Percentiles rank a stretch among this genome's conserved stretches.
Evolutionary conservation across 257 asterid genomes (phyloP).

Genomic region (Solanum verrucosum): DNA sequence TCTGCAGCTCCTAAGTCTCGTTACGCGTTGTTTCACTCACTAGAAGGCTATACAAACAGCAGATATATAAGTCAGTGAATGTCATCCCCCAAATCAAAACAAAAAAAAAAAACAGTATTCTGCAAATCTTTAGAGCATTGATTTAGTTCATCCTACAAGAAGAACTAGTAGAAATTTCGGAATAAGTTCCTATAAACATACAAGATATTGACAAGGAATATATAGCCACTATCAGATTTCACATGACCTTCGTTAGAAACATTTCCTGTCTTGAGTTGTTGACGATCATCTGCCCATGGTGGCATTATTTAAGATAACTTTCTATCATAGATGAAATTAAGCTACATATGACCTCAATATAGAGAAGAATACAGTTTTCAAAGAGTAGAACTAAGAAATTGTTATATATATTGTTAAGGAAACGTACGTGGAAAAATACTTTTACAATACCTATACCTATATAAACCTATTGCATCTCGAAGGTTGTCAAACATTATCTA

Average conservation of each 20-base stretch:
- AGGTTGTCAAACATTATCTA: slow-evolving; percentile 11
- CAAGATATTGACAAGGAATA: neutral
- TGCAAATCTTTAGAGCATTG: neutral
- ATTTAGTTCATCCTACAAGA: neutral
- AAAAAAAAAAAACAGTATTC: neutral
- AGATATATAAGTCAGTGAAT: neutral
- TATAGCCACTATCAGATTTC: neutral
- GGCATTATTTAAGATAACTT: neutral
- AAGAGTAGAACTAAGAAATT: neutral
- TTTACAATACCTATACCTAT: neutral
- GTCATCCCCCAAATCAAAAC: neutral
- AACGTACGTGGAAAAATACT: neutral
- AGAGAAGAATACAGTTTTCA: neutral
- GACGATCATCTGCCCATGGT: neutral
- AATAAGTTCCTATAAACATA: neutral
- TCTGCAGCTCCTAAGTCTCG: neutral
- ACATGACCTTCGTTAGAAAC: neutral
- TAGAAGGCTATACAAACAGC: neutral
- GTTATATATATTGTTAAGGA: neutral
- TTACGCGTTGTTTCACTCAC: neutral
- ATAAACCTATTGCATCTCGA: slow-evolving; percentile 1
- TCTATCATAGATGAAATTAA: neutral
- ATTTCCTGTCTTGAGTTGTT: neutral
- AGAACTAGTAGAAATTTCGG: neutral
- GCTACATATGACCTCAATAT: neutral